Percentiles rank a stretch among this genome's conserved stretches.
Evolutionary conservation across 768 basidiomycete species (phyloP).

Genomic region (Suillus luteus): DNA sequence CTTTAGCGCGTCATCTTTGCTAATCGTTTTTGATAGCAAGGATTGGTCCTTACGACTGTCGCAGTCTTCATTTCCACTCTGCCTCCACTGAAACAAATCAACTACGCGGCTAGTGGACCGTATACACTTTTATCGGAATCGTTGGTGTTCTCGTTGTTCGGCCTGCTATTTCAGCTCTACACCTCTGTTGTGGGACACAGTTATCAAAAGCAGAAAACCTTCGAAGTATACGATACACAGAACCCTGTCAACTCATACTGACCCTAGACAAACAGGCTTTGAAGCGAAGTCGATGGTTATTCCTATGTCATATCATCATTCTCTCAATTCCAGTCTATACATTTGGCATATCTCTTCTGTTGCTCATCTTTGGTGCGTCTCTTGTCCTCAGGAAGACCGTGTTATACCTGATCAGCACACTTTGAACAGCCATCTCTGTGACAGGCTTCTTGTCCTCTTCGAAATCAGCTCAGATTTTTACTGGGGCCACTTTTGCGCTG

Average conservation of each 20-base stretch:
- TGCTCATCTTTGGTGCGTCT: slow-evolving; percentile 1
- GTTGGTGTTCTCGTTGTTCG: slow-evolving; percentile 2
- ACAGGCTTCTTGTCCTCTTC: slow-evolving; percentile 6
- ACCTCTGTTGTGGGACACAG: background rate
- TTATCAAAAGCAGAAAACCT: background rate
- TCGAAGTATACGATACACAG: background rate
- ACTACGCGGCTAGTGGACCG: background rate
- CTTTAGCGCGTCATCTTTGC: background rate
- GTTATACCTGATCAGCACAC: background rate
- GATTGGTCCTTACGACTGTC: slow-evolving; percentile 6
- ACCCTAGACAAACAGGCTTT: background rate
- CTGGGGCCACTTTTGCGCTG: background rate
- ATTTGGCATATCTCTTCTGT: background rate
- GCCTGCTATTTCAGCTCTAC: background rate
- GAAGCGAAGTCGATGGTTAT: background rate
- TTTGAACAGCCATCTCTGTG: background rate
- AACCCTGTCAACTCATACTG: background rate
- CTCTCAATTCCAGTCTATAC: background rate
- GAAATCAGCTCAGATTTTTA: background rate
- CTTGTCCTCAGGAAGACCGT: background rate
- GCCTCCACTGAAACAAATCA: background rate
- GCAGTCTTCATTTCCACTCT: background rate
- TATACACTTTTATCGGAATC: slow-evolving; percentile 1
- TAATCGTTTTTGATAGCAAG: slow-evolving; percentile 1
- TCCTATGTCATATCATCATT: slow-evolving; percentile 1